Evolutionary conservation across 495 filamentous ascomycete genomes (phyloP).

Genomic region (Penicillium ucsense): DNA sequence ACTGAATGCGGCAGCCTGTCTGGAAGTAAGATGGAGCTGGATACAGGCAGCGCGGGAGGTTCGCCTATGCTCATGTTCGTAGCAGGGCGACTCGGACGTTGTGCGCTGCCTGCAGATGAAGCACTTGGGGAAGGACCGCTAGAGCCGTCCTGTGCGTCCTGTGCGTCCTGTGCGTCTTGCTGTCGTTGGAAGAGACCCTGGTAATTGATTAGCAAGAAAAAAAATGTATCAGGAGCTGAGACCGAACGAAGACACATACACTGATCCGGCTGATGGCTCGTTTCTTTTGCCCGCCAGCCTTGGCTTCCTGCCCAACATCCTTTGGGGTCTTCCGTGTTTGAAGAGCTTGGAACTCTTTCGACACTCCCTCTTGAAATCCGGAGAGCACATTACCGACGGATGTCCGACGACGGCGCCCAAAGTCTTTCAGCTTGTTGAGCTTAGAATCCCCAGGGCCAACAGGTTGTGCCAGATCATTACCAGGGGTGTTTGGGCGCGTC

Average conservation of each 20-base stretch:
- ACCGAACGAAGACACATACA: slow-evolving; percentile 4
- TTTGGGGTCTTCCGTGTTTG: slow-evolving; percentile 1
- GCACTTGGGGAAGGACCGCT: no score
- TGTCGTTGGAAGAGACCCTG: slow-evolving; percentile 14
- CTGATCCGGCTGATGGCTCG: slow-evolving; percentile 12
- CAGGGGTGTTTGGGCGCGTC: slow-evolving; percentile 17
- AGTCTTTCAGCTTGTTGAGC: slow-evolving; percentile 24
- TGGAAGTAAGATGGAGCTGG: no score
- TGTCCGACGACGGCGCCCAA: slow-evolving; percentile 20
- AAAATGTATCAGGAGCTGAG: not conserved
- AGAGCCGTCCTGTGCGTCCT: not conserved
- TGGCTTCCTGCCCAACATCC: not conserved
- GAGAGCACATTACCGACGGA: slow-evolving; percentile 20
- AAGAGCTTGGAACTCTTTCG: slow-evolving; percentile 11
- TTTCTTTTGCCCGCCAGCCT: slow-evolving; percentile 6
- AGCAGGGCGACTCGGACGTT: no score
- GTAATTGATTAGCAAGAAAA: not conserved
- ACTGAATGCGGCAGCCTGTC: not conserved
- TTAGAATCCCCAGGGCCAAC: slow-evolving; percentile 10
- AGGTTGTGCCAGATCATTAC: slow-evolving; percentile 12
- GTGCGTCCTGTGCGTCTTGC: slow-evolving; percentile 3
- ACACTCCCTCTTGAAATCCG: slow-evolving; percentile 9
- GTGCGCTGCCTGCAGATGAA: no score
- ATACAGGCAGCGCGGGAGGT: no score
- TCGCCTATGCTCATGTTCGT: no score